A percentile compares a stretch with the other conserved stretches of the same genome.
These are phyloP conservation scores for Teratosphaeria nubilosa DNA, from an alignment of 2,329 filamentous ascomycete species.

Conservation along the genomic window DNA sequence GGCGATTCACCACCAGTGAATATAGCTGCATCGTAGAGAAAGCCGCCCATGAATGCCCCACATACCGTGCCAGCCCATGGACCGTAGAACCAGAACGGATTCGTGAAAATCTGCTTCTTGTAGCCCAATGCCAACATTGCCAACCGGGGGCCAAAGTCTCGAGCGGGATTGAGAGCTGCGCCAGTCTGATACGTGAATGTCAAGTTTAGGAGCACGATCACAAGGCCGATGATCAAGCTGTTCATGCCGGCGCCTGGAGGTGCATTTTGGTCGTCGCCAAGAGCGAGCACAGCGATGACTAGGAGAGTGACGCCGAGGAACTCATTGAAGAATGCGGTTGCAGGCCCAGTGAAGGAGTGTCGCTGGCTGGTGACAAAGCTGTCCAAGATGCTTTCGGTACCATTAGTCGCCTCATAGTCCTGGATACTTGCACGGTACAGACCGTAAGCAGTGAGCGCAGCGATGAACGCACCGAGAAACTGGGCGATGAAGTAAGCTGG, in stretches of 20 bases:
- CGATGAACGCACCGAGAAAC: constrained; percentile 43
- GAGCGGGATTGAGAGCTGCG: constrained; percentile 38
- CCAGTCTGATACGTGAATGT: constrained; percentile 40
- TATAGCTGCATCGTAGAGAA: constrained; percentile 41
- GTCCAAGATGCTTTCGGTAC: constrained; percentile 22
- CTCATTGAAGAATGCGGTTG: constrained; percentile 41
- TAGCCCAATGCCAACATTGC: constrained; percentile 38
- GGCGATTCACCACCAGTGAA: constrained; percentile 42
- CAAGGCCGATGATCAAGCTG: constrained; percentile 39
- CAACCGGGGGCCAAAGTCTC: constrained; percentile 42
- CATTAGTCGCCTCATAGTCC: constrained; percentile 19
- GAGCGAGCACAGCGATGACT: constrained; percentile 31
- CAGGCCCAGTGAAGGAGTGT: constrained; percentile 31
- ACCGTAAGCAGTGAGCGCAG: constrained; percentile 37
- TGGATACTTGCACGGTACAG: constrained; percentile 31
- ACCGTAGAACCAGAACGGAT: constrained; percentile 40
- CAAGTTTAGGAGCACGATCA: constrained; percentile 28
- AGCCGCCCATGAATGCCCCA: constrained; percentile 35
- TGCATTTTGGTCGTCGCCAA: constrained; percentile 23
- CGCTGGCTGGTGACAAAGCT: constrained; percentile 39
- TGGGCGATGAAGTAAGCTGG: constrained; percentile 43
- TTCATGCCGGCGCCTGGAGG: constrained; percentile 41
- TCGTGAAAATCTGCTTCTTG: constrained; percentile 26
- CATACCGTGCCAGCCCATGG: constrained; percentile 31
- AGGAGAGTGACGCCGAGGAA: constrained; percentile 36